Evolutionary conservation across 371 early-diverging fungal species (phyloP), one percentile per base, ranked within the genome.

Genomic region (Capillidium rhysosporum): DNA sequence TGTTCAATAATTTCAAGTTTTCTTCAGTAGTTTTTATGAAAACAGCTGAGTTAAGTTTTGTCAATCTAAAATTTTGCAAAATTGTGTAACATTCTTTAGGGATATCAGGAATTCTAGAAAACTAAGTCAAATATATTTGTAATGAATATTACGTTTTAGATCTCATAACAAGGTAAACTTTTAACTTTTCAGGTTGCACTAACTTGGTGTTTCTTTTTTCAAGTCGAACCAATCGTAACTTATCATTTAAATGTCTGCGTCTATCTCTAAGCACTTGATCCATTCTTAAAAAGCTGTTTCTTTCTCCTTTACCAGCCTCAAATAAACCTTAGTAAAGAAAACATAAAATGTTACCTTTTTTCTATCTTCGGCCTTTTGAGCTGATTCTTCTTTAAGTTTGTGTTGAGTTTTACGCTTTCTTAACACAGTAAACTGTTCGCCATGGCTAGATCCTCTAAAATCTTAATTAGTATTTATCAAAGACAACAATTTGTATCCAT

Each of bases 131-230:
- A 39, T 24, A 24, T 16, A 21, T 9, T 5, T 23, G 39, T 18
- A 51, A 38, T 30, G 23, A 16, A 2, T 12, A 7, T 51, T 51
- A 51, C 51, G n/a, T 38, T 40, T 30, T 51, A 21, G 14, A 30
- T 20, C 51, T 34, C 28, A 51, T 51, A 40, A 51, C 51, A 20
- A 51, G 24, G 14, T 24, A 40, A n/a, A n/a, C 16, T 40, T 51
- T 51, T 3, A 5, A 34, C 28, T 23, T 25, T 12, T 25, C n/a
- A 39, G 25, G 25, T 7, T 39, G 25, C 4, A 18, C 9, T 20
- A 40, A 26, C 24, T 39, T 10, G 25, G 20, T 16, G 9, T 51
- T 28, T 39, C 9, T 1, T 2, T 18, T 39, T 51, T 51, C 26
- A 24, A 51, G 10, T 5, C 51, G 29, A 3, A 10, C 25, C 20